These are phyloP conservation scores for Aquilaria agallochum DNA, from an alignment of 441 rosid genomes.

Conservation along the genomic window DNA sequence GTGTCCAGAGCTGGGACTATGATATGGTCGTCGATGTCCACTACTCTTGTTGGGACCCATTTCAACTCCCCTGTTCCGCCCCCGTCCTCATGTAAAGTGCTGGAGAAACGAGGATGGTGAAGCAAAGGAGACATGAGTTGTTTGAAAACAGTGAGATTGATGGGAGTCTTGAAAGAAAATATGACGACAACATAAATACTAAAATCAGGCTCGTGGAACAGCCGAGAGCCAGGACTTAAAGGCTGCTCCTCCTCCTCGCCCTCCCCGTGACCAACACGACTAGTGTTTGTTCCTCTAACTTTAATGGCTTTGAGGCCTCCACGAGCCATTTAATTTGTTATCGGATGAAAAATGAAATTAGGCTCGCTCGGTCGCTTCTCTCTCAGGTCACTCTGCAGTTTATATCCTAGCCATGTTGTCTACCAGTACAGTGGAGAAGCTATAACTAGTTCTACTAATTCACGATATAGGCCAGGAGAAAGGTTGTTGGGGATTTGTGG, in stretches of 20 bases:
- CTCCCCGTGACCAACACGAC: too few species aligned
- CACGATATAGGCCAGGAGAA: too few species aligned
- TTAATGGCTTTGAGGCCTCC: too few species aligned
- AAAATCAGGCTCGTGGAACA: slow-evolving; percentile 41
- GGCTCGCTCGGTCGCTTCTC: too few species aligned
- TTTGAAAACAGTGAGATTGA: slow-evolving; percentile 25
- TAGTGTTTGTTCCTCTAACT: too few species aligned
- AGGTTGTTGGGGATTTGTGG: too few species aligned
- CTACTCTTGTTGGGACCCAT: slow-evolving; percentile 18
- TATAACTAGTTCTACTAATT: too few species aligned
- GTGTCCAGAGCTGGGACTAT: slow-evolving; percentile 2
- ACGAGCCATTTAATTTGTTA: too few species aligned
- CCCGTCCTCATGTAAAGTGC: neutral
- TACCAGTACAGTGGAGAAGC: too few species aligned
- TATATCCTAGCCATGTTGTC: too few species aligned
- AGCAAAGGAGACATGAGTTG: slow-evolving; percentile 23
- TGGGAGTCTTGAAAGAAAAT: slow-evolving; percentile 26
- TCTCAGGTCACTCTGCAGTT: too few species aligned
- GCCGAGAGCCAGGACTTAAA: slow-evolving; percentile 36
- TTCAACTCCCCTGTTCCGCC: slow-evolving; percentile 7
- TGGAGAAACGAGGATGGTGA: slow-evolving; percentile 40
- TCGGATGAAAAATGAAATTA: too few species aligned
- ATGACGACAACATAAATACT: slow-evolving; percentile 28
- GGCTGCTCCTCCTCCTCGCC: slow-evolving; percentile 7
- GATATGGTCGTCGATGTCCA: slow-evolving; percentile 25